Percentiles rank a stretch among this genome's conserved stretches.
Evolutionary conservation across 805 yeast species (phyloP).

Genomic region (Jamesozyma lodderae): DNA sequence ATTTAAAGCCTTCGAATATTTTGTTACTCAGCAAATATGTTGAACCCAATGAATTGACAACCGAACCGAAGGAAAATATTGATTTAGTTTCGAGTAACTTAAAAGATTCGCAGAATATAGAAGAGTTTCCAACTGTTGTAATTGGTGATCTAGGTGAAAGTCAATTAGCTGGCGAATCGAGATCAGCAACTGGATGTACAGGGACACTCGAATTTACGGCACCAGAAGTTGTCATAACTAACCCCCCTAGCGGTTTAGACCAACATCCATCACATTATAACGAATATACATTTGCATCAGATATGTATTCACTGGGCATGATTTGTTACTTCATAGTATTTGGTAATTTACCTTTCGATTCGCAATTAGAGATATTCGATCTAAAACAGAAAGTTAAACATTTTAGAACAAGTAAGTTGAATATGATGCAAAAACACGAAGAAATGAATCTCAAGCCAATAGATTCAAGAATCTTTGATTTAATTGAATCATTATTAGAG

Average conservation of each 20-base stretch:
- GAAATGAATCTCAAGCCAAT: slow-evolving; percentile 15
- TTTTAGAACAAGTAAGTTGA: slow-evolving; percentile 21
- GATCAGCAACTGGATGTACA: slow-evolving; percentile 71
- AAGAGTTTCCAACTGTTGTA: slow-evolving; percentile 53
- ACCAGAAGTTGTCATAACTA: slow-evolving; percentile 53
- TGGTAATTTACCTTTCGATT: slow-evolving; percentile 55
- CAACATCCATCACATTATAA: slow-evolving; percentile 24
- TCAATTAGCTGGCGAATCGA: slow-evolving; percentile 54
- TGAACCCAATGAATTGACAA: slow-evolving; percentile 11
- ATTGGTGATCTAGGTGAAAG: slow-evolving; percentile 91
- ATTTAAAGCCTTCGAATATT: slow-evolving; percentile 84
- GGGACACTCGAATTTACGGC: slow-evolving; percentile 87
- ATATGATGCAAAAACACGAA: slow-evolving; percentile 13
- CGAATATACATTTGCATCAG: slow-evolving; percentile 64
- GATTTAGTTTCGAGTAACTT: no score
- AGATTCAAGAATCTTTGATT: slow-evolving; percentile 27
- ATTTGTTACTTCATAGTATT: slow-evolving; percentile 68
- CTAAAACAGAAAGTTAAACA: slow-evolving; percentile 31
- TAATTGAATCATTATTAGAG: slow-evolving; percentile 35
- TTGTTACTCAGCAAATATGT: slow-evolving; percentile 35
- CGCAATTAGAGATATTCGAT: slow-evolving; percentile 17
- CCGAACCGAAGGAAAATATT: no score
- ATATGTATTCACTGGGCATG: slow-evolving; percentile 77
- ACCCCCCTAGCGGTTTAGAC: no score
- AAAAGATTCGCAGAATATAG: no score